Evolutionary conservation across 805 yeast genomes (phyloP).

Genomic region (Candida railenensis): DNA sequence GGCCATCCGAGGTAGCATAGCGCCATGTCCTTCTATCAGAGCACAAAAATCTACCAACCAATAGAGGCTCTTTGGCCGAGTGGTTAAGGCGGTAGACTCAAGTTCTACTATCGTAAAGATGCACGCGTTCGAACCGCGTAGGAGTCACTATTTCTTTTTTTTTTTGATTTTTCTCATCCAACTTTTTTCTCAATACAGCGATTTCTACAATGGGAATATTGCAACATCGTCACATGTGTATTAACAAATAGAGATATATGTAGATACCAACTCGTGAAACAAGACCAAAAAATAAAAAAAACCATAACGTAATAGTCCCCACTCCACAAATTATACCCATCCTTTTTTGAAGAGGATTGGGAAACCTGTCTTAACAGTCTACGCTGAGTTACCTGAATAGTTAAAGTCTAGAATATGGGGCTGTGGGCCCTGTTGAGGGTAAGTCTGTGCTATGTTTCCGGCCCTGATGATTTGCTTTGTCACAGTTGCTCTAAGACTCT

Average conservation of each 20-base stretch:
- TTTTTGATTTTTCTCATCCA: constrained; percentile 3
- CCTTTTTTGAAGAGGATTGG: not conserved
- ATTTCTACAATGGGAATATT: not conserved
- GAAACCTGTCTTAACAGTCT: not conserved
- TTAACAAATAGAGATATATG: not conserved
- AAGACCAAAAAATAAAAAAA: not conserved
- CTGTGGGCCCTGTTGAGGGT: not conserved
- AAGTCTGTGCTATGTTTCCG: constrained; percentile 2
- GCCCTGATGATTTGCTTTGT: constrained; percentile 11
- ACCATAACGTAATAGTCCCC: not conserved
- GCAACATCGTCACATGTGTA: not conserved
- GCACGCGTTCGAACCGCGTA: constrained; percentile 36
- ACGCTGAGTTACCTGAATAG: not conserved
- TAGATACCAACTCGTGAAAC: too few species aligned
- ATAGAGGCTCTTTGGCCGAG: constrained; percentile 29
- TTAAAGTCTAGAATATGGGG: not conserved
- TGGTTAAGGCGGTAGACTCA: constrained; percentile 31
- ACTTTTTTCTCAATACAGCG: not conserved
- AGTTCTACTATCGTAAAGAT: constrained; percentile 19
- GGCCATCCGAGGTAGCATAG: too few species aligned
- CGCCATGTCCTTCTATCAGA: too few species aligned
- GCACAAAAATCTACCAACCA: not conserved
- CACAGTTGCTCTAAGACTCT: constrained; percentile 17
- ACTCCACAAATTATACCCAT: too few species aligned
- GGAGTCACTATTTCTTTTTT: constrained; percentile 18